Base-by-base conservation (phyloP, 2,329 filamentous ascomycete genomes). In the Huntiella bhutanensis region DNA sequence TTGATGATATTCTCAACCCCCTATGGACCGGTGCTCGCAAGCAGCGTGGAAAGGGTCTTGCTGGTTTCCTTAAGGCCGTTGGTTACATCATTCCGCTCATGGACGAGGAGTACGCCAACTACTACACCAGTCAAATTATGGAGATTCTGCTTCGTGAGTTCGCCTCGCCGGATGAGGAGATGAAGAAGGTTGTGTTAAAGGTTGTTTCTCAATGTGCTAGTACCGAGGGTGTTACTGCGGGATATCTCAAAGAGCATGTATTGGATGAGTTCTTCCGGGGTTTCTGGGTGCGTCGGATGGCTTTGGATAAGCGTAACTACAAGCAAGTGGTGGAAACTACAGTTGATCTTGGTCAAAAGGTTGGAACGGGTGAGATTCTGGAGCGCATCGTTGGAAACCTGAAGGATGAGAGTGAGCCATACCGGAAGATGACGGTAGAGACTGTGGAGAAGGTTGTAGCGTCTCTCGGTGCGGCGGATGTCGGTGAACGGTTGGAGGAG, bases 71-170 rank as follows among this genome's bases (percentile, higher is more conserved):
- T 51, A 98, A 98, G 65, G 91, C 91, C 41, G 88, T 98, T 38
- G 91, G 91, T 19, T 96, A 91, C 60, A 94, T 98, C 58, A 96
- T 98, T 52, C 91, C 91, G 4, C 73, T 98, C 45, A 98, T 98
- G 91, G 91, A 98, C 64, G 91, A 98, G 63, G 91, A 98, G 59
- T 96, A 95, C 60, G 88, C 91, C 63, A 96, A 95, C 60, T 98
- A 98, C 65, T 98, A 98, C 58, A 96, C 91, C 6, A 84, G 79
- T 54, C 87, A 98, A 62, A 95, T 98, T 56, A 96, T 98, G 88
- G 91, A 96, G 62, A 96, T 96, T 56, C 67, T 98, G 11, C 75
- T 96, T 28, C 78, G 91, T 56, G 91, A 98, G 59, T 98, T 98
- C 57, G 82, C 86, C 5, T 95, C 88, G 1, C 91, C 91, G 0